Percentiles rank a stretch among this genome's conserved stretches.
phyloP scores from a whole-genome alignment of 257 asterid species.

The Solanum sitiens region DNA sequence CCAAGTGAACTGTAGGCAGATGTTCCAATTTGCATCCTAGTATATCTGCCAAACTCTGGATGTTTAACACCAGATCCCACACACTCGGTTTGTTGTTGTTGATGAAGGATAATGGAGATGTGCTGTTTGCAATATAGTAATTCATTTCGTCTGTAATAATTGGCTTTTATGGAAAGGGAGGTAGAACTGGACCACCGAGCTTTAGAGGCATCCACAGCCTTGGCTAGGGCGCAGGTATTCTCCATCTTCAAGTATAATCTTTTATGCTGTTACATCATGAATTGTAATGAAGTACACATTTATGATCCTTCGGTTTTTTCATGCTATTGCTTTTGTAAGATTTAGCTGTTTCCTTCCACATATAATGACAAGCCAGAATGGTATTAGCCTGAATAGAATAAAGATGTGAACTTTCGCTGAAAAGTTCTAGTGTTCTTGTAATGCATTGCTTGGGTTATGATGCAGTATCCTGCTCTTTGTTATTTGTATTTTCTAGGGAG shows the following conservation, averaged over 20 bases:
- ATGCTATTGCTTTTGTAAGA: neutral
- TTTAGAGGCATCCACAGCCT: slow-evolving; percentile 83
- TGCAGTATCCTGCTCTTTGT: neutral
- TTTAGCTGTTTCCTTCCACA: neutral
- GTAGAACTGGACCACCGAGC: slow-evolving; percentile 95
- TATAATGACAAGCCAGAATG: neutral
- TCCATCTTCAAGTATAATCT: neutral
- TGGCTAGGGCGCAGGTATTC: slow-evolving; percentile 90
- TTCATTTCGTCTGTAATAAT: slow-evolving; percentile 7
- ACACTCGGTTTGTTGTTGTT: neutral
- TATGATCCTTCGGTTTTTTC: neutral
- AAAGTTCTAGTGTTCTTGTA: neutral
- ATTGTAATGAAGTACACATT: neutral
- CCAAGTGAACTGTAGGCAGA: neutral
- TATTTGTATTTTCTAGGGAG: neutral
- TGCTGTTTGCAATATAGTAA: neutral
- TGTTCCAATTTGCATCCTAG: no score
- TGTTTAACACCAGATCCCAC: neutral
- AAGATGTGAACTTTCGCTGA: neutral
- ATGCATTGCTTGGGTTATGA: neutral
- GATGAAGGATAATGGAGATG: neutral
- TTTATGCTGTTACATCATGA: neutral
- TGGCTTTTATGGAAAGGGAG: slow-evolving; percentile 98
- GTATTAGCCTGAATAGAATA: neutral
- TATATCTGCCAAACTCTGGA: no score